Evolutionary conservation across 2,329 filamentous ascomycete species (phyloP).

Genomic region (Zymoseptoria pseudotritici): DNA sequence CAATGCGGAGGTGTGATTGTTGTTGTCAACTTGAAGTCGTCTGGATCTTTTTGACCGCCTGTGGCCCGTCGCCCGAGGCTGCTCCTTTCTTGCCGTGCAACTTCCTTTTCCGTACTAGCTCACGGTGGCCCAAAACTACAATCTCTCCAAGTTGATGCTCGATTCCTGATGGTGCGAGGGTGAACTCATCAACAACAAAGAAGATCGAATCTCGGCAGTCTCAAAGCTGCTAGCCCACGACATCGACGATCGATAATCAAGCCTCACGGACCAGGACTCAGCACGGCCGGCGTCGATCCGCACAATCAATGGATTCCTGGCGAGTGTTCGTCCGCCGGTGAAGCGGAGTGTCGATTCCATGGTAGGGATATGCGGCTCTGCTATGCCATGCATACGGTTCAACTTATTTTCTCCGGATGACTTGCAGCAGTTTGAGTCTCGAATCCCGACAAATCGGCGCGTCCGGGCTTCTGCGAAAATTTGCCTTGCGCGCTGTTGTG

Average conservation of each 20-base stretch:
- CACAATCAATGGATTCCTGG: background rate
- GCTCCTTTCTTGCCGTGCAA: background rate
- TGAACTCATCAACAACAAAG: no score
- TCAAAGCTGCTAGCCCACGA: background rate
- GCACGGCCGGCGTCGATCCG: background rate
- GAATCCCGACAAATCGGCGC: background rate
- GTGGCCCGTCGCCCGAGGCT: background rate
- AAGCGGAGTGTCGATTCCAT: background rate
- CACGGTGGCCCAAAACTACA: background rate
- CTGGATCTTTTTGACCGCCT: background rate
- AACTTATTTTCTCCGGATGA: background rate
- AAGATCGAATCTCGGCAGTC: no score
- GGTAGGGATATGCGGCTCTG: no score
- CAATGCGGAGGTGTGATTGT: background rate
- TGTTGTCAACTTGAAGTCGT: background rate
- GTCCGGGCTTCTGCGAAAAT: background rate
- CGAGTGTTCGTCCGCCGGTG: background rate
- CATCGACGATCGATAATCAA: background rate
- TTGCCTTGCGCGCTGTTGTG: background rate
- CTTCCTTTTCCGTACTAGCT: background rate
- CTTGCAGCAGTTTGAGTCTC: background rate
- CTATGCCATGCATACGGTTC: no score
- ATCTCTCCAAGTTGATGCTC: background rate
- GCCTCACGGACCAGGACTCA: background rate
- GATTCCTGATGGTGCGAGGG: no score